phyloP scores from a whole-genome alignment of 768 basidiomycete genomes.

The Trametes coccinea region DNA sequence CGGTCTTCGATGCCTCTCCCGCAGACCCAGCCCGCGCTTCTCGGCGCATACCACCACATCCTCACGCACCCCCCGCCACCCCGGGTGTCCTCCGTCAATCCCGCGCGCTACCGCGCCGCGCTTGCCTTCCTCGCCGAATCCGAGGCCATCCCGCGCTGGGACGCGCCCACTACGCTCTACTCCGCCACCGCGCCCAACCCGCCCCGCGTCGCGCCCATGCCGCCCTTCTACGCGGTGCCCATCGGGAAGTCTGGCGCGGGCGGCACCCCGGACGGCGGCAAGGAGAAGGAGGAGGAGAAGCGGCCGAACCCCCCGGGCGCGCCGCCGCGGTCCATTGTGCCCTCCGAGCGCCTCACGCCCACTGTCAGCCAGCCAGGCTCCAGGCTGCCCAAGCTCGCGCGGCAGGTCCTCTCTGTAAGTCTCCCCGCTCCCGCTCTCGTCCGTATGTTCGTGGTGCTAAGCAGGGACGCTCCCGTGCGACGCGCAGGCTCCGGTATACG shows the following conservation, averaged over 20 bases:
- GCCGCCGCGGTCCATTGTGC: slow-evolving; percentile 42
- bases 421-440: no score
- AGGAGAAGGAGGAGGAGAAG: slow-evolving; percentile 50
- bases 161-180: slow-evolving; percentile 63
- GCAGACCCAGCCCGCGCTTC: slow-evolving; percentile 61
- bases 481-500: slow-evolving; percentile 50
- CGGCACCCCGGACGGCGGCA: slow-evolving; percentile 29
- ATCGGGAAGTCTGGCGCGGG: slow-evolving; percentile 27
- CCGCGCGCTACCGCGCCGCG: slow-evolving; percentile 72
- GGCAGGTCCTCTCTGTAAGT: slow-evolving; percentile 66
- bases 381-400: slow-evolving; percentile 65
- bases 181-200: slow-evolving; percentile 56
- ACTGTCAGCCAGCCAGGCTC: slow-evolving; percentile 64
- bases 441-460: neutral
- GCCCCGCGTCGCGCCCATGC: slow-evolving; percentile 62
- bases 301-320: slow-evolving; percentile 43
- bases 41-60: slow-evolving; percentile 75
- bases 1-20: slow-evolving; percentile 42
- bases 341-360: slow-evolving; percentile 57
- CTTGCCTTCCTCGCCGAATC: slow-evolving; percentile 64
- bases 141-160: slow-evolving; percentile 64
- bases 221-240: slow-evolving; percentile 65
- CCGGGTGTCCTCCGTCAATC: slow-evolving; percentile 49
- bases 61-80: slow-evolving; percentile 66
- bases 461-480: neutral